These are phyloP conservation scores for Calocybe gangraenosa DNA, from an alignment of 768 basidiomycete genomes.

Conservation along the genomic window DNA sequence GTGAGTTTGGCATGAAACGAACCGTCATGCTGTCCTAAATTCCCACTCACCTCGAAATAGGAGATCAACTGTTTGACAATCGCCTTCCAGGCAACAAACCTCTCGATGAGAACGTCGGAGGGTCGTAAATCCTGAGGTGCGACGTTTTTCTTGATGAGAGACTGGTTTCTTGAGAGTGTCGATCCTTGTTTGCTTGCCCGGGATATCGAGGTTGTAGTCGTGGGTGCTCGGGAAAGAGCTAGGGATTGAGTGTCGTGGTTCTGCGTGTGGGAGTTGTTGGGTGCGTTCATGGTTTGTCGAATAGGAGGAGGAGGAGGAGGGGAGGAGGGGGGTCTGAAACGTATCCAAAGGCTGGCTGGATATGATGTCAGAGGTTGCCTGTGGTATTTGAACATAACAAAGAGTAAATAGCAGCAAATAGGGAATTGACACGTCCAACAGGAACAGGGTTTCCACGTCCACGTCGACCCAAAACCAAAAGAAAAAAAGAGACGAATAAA, in stretches of 20 bases:
- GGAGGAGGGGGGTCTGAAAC: too few species aligned
- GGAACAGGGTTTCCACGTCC: slow-evolving; percentile 8
- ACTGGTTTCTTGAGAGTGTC: slow-evolving; percentile 74
- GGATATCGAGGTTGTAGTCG: slow-evolving; percentile 60
- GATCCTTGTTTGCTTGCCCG: slow-evolving; percentile 62
- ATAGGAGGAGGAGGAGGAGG: too few species aligned
- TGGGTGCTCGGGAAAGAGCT: slow-evolving; percentile 67
- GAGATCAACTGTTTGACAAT: slow-evolving; percentile 95
- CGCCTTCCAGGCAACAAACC: slow-evolving; percentile 91
- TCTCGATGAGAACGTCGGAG: slow-evolving; percentile 94
- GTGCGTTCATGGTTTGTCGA: too few species aligned
- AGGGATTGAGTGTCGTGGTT: slow-evolving; percentile 39
- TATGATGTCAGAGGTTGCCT: too few species aligned
- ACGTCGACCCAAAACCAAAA: neutral
- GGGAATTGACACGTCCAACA: too few species aligned
- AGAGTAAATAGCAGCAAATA: too few species aligned
- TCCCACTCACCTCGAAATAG: slow-evolving; percentile 74
- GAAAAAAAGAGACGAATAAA: neutral
- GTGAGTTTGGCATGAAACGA: neutral
- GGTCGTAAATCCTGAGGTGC: slow-evolving; percentile 87
- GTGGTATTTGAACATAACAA: too few species aligned
- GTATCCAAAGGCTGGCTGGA: too few species aligned
- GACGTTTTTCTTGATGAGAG: slow-evolving; percentile 92
- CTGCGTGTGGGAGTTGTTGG: slow-evolving; percentile 6
- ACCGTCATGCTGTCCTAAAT: slow-evolving; percentile 8